Evolutionary conservation across 352 stramenopile species (phyloP), one percentile per base, ranked within the genome.

Genomic region (Phytophthora pistaciae): DNA sequence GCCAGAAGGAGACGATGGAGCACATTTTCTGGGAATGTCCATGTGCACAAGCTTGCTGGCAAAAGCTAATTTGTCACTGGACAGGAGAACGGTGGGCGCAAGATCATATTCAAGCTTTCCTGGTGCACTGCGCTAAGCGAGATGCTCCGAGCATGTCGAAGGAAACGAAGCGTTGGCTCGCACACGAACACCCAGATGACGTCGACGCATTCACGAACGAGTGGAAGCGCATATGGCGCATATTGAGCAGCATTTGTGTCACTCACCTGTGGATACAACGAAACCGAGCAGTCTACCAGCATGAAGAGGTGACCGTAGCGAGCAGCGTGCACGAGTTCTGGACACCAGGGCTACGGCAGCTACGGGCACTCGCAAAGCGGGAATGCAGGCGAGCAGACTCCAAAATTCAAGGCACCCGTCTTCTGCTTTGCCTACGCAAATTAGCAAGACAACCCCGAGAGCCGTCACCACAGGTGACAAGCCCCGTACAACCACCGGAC

Each of bases 11-110:
- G 10, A 46, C 29, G 5, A 14, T 48, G 18, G 18, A 31, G 29
- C 33, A 60, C 20, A 46, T 48, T 16, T 48, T 60, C 9, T 60
- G 54, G 54, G 38, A 48, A 20, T 60, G 33, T 38, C 33, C 54
- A 48, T 48, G 31, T n/a, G 29, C 54, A 3, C 5, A 48, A 18
- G 54, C 29, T 14, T 48, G 29, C 29, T 60, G 33, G 18, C 29
- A 10, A 56, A 56, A 13, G 23, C 23, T 56, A 9, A 21, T 46
- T n/a, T 46, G 25, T 18, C 50, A 56, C 8, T 56, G 50, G 50
- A 56, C 23, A 8, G 50, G 50, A 38, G 50, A 40, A 29, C 14
- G 1, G 1, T 18, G 48, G 48, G 27, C 27, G 3, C 27, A 31
- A 7, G 27, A 31, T 31, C 3, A 31, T 31, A 31, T 31, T 31